Conservation (phyloP, 176 grass and related monocot species). For the Bonia amplexicaulis region DNA sequence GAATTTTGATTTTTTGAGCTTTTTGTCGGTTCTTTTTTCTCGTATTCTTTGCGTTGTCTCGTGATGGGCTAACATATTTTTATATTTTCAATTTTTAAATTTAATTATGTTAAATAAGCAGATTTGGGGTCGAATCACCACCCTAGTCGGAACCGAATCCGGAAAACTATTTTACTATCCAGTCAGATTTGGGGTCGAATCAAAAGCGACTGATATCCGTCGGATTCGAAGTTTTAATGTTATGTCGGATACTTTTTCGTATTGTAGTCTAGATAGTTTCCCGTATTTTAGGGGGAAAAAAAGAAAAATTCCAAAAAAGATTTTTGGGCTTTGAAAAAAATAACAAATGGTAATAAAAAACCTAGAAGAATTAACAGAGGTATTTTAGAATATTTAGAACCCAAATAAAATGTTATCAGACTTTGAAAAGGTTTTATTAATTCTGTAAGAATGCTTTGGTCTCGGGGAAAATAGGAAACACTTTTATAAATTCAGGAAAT, state of each 20-base stretch:
- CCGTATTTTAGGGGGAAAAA: background rate
- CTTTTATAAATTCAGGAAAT: background rate
- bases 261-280: background rate
- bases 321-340: background rate
- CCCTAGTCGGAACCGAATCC: fast-evolving
- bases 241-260: background rate
- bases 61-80: no score
- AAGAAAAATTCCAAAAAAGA: background rate
- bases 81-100: no score
- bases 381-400: background rate
- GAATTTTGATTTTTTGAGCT: no score
- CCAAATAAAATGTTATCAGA: background rate
- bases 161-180: background rate
- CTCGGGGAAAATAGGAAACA: background rate
- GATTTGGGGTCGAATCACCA: no score
- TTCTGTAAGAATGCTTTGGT: background rate
- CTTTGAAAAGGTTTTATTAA: background rate
- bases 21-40: no score
- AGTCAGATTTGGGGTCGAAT: fast-evolving
- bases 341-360: no score
- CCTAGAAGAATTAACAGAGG: background rate
- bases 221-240: background rate
- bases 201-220: no score
- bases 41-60: no score
- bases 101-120: no score